Conservation (phyloP, 2,329 filamentous ascomycete genomes). For the Alternaria conjuncta region DNA sequence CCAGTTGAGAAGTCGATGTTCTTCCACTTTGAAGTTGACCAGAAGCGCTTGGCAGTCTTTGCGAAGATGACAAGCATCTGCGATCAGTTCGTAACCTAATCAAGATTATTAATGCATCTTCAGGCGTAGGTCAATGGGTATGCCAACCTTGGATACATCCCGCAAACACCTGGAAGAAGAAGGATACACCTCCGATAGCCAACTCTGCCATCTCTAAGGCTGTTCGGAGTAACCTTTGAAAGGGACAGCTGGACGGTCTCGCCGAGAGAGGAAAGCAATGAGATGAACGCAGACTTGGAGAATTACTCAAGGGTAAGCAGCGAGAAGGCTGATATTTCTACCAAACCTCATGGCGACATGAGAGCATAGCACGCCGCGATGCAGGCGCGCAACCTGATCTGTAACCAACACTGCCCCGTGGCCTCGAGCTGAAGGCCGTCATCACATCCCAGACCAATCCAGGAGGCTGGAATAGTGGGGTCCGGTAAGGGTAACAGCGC, state of each 20-base stretch:
- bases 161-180: constrained; percentile 47
- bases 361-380: constrained; percentile 1
- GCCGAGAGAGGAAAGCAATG: not conserved
- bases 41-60: constrained; percentile 42
- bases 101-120: not conserved
- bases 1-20: constrained; percentile 49
- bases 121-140: not conserved
- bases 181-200: constrained; percentile 35
- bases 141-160: constrained; percentile 44
- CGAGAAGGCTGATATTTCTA: constrained; percentile 27
- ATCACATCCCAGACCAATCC: constrained; percentile 27
- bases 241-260: not conserved
- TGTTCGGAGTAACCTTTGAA: not conserved
- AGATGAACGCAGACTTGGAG: not conserved
- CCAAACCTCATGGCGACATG: constrained; percentile 19
- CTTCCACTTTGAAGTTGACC: constrained; percentile 47
- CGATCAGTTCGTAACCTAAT: constrained; percentile 47
- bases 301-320: not conserved
- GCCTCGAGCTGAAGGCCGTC: constrained; percentile 20
- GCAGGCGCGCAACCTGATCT: constrained; percentile 21
- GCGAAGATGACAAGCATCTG: constrained; percentile 44
- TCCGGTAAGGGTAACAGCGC: constrained; percentile 12
- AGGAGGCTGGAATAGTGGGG: constrained; percentile 2
- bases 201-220: constrained; percentile 28
- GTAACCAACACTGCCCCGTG: constrained; percentile 36